Base-by-base conservation (phyloP, 2,329 filamentous ascomycete species). In the Pyricularia sp. region DNA sequence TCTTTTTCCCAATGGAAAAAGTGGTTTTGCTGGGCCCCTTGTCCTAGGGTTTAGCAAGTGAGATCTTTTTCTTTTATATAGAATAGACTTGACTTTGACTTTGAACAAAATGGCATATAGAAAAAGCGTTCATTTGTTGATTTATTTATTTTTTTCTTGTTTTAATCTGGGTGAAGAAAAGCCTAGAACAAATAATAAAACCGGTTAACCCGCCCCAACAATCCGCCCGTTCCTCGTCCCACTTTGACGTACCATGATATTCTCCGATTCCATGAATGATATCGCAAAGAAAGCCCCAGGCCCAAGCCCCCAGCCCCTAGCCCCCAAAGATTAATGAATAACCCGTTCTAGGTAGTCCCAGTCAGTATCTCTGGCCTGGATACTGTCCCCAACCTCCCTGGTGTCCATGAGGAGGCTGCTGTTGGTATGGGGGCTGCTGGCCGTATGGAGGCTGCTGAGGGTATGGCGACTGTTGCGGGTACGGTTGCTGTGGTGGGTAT, bases 321-420 rank as follows among this genome's bases (percentile, higher is more conserved):
- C 33, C 33, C 33, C 42, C 17, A 55, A 10, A n/a, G 7, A n/a
- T 55, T 36, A 36, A 17, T 9, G 17, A 10, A n/a, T 10, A 5
- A 26, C 58, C 58, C n/a, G 58, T 61, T 28, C 6, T 12, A 23
- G 58, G 5, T 9, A 17, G 7, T 30, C 28, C 23, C 23, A 30
- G n/a, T 63, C 25, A 63, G 10, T 63, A 63, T 9, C 59, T 63
- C 65, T 67, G 65, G 17, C 65, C 65, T 11, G 65, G 65, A 28
- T 67, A 67, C 30, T 58, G 36, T 31, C 36, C 42, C 65, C 65
- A 67, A 14, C 65, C 65, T 28, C 65, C 65, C 25, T 50, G 65
- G 23, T 42, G 20, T 26, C n/a, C 31, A 70, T 78, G 76, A 14
- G 78, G 77, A 14, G 76, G 73, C 65, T 69, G 73, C n/a, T 71